phyloP scores from a whole-genome alignment of 495 filamentous ascomycete species.

The Xylaria curta region DNA sequence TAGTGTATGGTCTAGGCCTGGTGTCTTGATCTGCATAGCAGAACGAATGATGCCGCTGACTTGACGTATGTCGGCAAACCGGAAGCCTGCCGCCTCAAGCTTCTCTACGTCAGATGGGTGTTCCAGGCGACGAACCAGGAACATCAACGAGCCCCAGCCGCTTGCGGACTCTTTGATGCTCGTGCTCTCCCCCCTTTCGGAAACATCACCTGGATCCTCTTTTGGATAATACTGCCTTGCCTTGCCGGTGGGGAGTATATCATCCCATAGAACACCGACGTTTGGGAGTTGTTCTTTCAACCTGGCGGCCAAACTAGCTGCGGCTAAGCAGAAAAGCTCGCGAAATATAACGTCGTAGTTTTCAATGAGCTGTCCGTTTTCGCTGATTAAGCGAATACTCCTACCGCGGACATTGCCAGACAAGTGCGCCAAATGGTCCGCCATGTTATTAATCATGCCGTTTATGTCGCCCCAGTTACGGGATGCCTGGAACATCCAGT shows the following conservation, averaged over 20 bases:
- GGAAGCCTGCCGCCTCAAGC: slow-evolving; percentile 74
- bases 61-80: slow-evolving; percentile 73
- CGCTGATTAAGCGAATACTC: slow-evolving; percentile 44
- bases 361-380: slow-evolving; percentile 56
- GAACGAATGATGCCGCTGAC: slow-evolving; percentile 70
- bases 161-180: slow-evolving; percentile 40
- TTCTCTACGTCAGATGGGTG: slow-evolving; percentile 59
- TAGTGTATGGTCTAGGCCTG: slow-evolving; percentile 61
- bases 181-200: slow-evolving; percentile 20
- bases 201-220: slow-evolving; percentile 19
- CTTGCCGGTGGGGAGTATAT: slow-evolving; percentile 70
- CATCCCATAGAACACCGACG: slow-evolving; percentile 78
- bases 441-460: slow-evolving; percentile 73
- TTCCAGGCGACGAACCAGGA: slow-evolving; percentile 73
- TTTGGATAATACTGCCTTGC: slow-evolving; percentile 19
- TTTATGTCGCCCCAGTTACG: slow-evolving; percentile 74
- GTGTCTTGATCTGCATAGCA: slow-evolving; percentile 71
- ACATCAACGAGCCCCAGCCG: slow-evolving; percentile 77
- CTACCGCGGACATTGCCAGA: slow-evolving; percentile 35
- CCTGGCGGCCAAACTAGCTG: slow-evolving; percentile 70
- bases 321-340: slow-evolving; percentile 85
- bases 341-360: slow-evolving; percentile 81
- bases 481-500: slow-evolving; percentile 84
- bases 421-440: slow-evolving; percentile 57
- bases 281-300: slow-evolving; percentile 66